These are phyloP conservation scores for Achlya hypogyna DNA, from an alignment of 352 stramenopile species.

Conservation along the genomic window DNA sequence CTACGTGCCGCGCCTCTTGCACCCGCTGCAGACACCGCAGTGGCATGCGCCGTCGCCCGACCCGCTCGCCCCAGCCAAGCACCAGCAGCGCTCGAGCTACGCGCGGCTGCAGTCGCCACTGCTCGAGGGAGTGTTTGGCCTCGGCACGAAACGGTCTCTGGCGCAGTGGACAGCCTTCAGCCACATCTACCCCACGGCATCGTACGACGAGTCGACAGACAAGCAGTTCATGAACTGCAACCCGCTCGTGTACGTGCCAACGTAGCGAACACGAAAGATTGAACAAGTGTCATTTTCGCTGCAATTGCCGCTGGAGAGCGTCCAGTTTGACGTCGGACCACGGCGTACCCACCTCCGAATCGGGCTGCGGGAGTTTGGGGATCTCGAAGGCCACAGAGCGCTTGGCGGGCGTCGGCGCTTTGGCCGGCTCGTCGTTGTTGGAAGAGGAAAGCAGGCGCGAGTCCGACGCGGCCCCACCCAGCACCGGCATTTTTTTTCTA, in stretches of 20 bases:
- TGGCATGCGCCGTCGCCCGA: conserved; percentile 20
- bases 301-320: conserved; percentile 33
- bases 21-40: conserved; percentile 23
- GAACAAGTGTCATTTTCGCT: conserved; percentile 28
- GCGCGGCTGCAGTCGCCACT: neutral
- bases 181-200: conserved; percentile 38
- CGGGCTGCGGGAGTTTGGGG: conserved; percentile 59
- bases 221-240: conserved; percentile 75
- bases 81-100: conserved; percentile 27
- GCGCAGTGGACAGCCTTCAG: conserved; percentile 56
- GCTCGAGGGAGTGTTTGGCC: neutral
- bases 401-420: neutral
- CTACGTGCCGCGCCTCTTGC: conserved; percentile 42
- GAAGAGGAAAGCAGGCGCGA: conserved; percentile 27
- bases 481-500: conserved; percentile 22
- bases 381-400: conserved; percentile 47
- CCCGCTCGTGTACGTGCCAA: conserved; percentile 44
- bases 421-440: conserved; percentile 26
- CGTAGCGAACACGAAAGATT: neutral
- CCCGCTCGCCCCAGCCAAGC: conserved; percentile 27
- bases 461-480: conserved; percentile 43
- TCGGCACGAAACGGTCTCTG: conserved; percentile 42
- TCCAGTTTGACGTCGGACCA: conserved; percentile 70
- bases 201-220: conserved; percentile 74
- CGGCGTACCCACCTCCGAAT: conserved; percentile 43